Base-by-base conservation (phyloP, 2,329 filamentous ascomycete genomes). In the Fusarium dimerum region DNA sequence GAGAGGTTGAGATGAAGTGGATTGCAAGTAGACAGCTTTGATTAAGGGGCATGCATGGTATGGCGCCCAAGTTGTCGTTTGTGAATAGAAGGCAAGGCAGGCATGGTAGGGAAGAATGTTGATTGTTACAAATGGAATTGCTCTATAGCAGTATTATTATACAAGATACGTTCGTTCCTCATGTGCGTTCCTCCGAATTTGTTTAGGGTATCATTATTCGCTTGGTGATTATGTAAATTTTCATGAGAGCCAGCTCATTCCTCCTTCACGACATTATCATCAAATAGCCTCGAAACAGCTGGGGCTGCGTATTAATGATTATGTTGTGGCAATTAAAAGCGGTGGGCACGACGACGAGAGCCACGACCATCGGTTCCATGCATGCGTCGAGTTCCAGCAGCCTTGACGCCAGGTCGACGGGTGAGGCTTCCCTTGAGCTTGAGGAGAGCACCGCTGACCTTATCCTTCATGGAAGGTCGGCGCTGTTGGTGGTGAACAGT, bases 371-470 rank as follows among this genome's bases (percentile, higher is more conserved):
- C 88, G 43, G 87, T 90, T 40, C 88, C 87, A 61, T 83, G 82
- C 86, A 90, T 90, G 50, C 88, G 80, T 54, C 87, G 79, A 45
- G 87, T 88, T 29, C 88, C 88, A 61, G 88, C 87, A 68, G 87
- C 88, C 85, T 92, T 92, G 59, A 88, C 73, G 20, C 86, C 89
- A 3, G 88, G 86, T 40, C 84, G 78, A 44, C 83, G 72, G 1
- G 86, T 92, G 51, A 93, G 67, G 48, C 77, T 83, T 8, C 90
- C 89, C 71, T 84, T 85, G 57, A 93, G 71, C 76, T 83, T 90
- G 75, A 89, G 78, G 69, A 93, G 76, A 1, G 88, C 89, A 16
- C 90, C 90, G 45, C 82, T 86, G 62, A 93, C 80, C 73, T 92
- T 93, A 75, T 93, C 89, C 43, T 87, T 87, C 59, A 92, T 76